Base-by-base conservation (phyloP, 495 filamentous ascomycete genomes). In the Trichoderma virens region DNA sequence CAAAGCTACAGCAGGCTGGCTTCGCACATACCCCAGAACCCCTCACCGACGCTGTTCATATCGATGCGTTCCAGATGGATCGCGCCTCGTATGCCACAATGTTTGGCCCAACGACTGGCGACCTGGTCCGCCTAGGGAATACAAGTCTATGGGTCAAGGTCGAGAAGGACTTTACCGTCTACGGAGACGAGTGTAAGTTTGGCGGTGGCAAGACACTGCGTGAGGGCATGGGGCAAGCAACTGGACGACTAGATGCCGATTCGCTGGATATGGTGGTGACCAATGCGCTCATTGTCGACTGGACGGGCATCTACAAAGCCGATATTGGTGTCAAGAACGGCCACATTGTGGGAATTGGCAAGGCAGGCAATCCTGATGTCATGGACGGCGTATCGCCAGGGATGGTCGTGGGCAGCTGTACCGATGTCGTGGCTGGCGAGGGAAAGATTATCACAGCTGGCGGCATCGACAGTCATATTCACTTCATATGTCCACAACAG, bases 401-500 rank as follows among this genome's bases (percentile, higher is more conserved):
- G 45, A 85, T 98, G 85, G 78, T 97, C 4, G 86, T 98, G 16
- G 94, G 95, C 3, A 86, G 87, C 38, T 92, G 91, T 64, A 98
- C 94, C 0, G 94, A 98, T 77, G 90, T 97, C n/a, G 88, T 98
- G 72, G 93, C 94, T 11, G 94, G 88, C 18, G 94, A 98, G 74
- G 86, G 90, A 66, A 91, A 91, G 78, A 98, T 98, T 65, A 73
- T 98, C 28, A 98, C 94, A 1, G 91, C 92, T 13, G 94, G 94
- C 70, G 94, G 90, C 2, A 84, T 97, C 64, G 94, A 98, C 74
- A 87, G 89, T 25, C 94, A 98, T 73, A 91, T 98, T 65, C 94
- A 98, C 72, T 91, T 94, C 67, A 98, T 98, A 70, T 98, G 93
- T 72, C 94, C 95, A 14, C 94, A 98, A 72, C 94, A 98, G 76